Percentiles rank a stretch among this genome's conserved stretches.
phyloP scores from a whole-genome alignment of 148 eudicot genomes.

The Tetragonia tetragonoides region DNA sequence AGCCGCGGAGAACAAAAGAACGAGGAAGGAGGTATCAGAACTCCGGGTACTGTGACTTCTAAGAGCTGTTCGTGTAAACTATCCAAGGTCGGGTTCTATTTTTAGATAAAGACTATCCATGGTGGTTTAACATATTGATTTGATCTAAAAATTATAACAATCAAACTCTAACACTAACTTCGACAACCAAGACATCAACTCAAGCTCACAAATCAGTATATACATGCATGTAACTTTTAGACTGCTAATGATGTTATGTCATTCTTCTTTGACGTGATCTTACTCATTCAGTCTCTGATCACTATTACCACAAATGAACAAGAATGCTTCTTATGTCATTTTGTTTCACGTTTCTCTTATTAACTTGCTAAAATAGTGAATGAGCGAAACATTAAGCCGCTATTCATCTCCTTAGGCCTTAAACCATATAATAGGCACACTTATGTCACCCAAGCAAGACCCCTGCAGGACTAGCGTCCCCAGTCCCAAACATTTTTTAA shows the following conservation, averaged over 20 bases:
- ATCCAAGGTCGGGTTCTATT: background rate
- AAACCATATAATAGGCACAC: background rate
- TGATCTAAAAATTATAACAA: background rate
- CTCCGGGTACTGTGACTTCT: background rate
- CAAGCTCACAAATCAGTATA: background rate
- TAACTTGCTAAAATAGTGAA: no score
- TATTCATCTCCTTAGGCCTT: background rate
- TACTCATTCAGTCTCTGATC: background rate
- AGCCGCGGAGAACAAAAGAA: background rate
- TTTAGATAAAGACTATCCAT: no score
- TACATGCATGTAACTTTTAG: background rate
- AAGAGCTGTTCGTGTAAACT: background rate
- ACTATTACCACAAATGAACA: background rate
- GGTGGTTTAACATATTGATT: background rate
- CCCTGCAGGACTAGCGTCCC: background rate
- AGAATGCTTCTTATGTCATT: background rate
- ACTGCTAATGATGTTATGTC: background rate
- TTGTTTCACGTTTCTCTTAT: background rate
- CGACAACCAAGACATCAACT: background rate
- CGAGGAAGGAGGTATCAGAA: background rate
- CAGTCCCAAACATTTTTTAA: background rate
- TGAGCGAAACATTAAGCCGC: no score
- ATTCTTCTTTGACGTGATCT: background rate
- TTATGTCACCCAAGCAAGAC: background rate
- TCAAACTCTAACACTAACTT: background rate